Evolutionary conservation across 139 green algal genomes (phyloP).

Genomic region (Micractinium conductrix): DNA sequence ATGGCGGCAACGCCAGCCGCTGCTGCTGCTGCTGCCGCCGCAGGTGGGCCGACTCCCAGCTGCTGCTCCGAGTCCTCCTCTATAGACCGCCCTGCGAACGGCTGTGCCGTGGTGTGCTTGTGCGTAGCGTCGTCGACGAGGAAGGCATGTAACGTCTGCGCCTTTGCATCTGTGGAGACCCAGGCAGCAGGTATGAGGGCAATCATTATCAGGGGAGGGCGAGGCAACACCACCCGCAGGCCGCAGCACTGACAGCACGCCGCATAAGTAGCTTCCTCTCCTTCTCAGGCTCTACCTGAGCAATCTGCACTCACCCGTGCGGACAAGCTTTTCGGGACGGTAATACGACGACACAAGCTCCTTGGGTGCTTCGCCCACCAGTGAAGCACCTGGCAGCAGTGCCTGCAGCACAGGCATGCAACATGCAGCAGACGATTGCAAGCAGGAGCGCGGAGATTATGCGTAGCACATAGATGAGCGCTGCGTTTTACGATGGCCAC

Average conservation of each 20-base stretch:
- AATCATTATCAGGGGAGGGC: too few relatives aligned
- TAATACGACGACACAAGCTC: slow-evolving; percentile 14
- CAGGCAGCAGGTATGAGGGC: too few relatives aligned
- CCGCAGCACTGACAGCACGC: too few relatives aligned
- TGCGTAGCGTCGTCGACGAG: slow-evolving; percentile 37
- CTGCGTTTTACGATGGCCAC: too few relatives aligned
- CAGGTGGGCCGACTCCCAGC: not conserved
- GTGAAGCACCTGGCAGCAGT: slow-evolving; percentile 51
- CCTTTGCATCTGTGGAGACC: slow-evolving; percentile 58
- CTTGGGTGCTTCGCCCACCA: not conserved
- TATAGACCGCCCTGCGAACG: not conserved
- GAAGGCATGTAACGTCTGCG: slow-evolving; percentile 77
- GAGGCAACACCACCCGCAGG: too few relatives aligned
- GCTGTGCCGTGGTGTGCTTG: not conserved
- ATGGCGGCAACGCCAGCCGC: too few relatives aligned
- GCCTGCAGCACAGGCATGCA: slow-evolving; percentile 38
- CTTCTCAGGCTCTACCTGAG: too few relatives aligned
- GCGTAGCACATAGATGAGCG: too few relatives aligned
- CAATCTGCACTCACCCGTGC: slow-evolving; percentile 26
- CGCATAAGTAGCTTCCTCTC: too few relatives aligned
- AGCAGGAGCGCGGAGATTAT: too few relatives aligned
- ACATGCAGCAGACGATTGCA: too few relatives aligned
- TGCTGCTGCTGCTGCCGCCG: slow-evolving; percentile 19
- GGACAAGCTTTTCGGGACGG: slow-evolving; percentile 73
- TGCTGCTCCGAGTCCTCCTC: slow-evolving; percentile 2